These are phyloP conservation scores for Coemansia sp. DNA, from an alignment of 192 early-diverging fungal genomes.

Conservation along the genomic window DNA sequence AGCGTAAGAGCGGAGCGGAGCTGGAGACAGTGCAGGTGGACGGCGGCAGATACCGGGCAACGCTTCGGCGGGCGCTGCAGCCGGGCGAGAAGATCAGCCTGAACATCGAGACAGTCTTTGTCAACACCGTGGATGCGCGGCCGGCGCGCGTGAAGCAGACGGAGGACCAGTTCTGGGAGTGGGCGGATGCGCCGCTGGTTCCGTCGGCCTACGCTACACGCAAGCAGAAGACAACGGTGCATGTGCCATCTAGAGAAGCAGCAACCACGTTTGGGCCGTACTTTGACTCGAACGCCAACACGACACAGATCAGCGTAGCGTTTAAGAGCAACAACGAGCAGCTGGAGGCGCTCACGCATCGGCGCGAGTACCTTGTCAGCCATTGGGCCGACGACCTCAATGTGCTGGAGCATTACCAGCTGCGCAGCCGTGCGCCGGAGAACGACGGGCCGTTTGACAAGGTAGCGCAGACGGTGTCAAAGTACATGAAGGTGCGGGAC, in stretches of 20 bases:
- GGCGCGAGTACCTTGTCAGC: constrained; percentile 63
- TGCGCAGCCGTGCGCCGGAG: constrained; percentile 59
- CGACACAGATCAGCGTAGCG: constrained; percentile 56
- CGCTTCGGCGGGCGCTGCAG: constrained; percentile 37
- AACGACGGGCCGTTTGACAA: constrained; percentile 23
- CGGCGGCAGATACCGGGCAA: constrained; percentile 13
- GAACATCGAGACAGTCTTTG: constrained; percentile 57
- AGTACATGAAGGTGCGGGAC: constrained; percentile 27
- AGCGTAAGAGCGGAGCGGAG: constrained; percentile 47
- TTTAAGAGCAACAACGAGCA: constrained; percentile 70
- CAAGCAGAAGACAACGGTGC: constrained; percentile 79
- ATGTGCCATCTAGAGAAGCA: constrained; percentile 51
- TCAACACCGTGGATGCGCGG: constrained; percentile 52
- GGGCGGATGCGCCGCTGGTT: constrained; percentile 62
- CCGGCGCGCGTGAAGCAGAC: constrained; percentile 62
- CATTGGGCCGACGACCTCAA: constrained; percentile 82
- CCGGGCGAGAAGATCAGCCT: constrained; percentile 64
- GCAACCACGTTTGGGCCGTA: constrained; percentile 77
- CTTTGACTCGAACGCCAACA: constrained; percentile 3
- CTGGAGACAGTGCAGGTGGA: constrained; percentile 9
- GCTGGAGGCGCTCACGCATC: constrained; percentile 57
- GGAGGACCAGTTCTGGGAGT: constrained; percentile 68
- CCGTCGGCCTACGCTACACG: constrained; percentile 65
- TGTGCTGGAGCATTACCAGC: constrained; percentile 79
- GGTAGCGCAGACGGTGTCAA: constrained; percentile 26